Base-by-base conservation (phyloP, 192 early-diverging fungal genomes). In the Podila clonocystis region DNA sequence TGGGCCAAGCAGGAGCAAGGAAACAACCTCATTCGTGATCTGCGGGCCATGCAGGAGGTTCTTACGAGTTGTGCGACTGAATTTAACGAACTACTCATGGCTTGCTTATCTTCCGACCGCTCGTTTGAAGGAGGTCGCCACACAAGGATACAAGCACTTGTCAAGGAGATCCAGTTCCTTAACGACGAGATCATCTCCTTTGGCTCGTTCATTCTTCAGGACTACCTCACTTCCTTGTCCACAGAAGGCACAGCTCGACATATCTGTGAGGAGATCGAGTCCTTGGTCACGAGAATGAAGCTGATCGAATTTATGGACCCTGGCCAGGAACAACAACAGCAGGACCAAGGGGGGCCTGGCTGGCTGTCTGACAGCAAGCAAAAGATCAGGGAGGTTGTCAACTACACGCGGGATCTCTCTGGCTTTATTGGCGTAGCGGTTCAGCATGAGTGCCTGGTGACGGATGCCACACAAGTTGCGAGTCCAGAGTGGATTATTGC, bases 1-100 rank as follows among this genome's bases (percentile, higher is more conserved):
- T 79, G 76, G 76, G 50, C 58, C 38, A 72, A 72, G 33, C 70
- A 68, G 31, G 76, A 79, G 31, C 64, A 65, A 45, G 76, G 76
- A 34, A 61, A 28, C n/a, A 63, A 79, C 41, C 50, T 79, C 17
- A 33, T 72, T 17, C 64, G 65, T 2, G 76, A 79, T 24, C 62
- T 79, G n/a, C 31, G 60, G 5, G 76, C 76, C 20, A 60, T 79
- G 12, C 55, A 58, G 45, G 70, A 68, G 5, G 70, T 79, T 12
- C 60, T 79, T 19, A 34, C 38, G 0, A 72, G 34, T 15, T 63
- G 68, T 12, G 65, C 65, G 5, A 50, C 33, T 13, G 76, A 79
- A 17, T 68, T 67, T 31, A 58, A 28, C 9, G 17, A 28, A 1
- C 12, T 61, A 11, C 17, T 61, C 59, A 61, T 28, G 26, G 29